Evolutionary conservation across 371 early-diverging fungal species (phyloP).

Genomic region (Gilbertella persicaria): DNA sequence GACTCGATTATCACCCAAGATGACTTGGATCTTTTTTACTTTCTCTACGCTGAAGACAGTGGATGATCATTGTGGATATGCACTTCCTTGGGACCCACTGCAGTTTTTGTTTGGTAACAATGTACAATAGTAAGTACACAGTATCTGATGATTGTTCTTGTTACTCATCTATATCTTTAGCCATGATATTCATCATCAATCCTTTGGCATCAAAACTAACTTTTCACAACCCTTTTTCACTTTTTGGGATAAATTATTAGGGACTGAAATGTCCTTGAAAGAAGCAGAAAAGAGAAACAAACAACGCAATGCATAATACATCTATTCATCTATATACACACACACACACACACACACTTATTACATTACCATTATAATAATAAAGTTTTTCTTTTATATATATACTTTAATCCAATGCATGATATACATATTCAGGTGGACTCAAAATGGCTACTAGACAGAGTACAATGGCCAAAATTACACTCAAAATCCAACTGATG

Average conservation of each 20-base stretch:
- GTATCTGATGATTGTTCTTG: neutral
- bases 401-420: constrained; percentile 17
- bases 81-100: constrained; percentile 78
- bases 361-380: neutral
- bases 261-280: constrained; percentile 28
- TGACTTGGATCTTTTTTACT: constrained; percentile 68
- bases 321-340: neutral
- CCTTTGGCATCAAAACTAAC: constrained; percentile 67
- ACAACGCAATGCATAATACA: neutral
- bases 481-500: constrained; percentile 44
- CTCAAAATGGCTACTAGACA: constrained; percentile 35
- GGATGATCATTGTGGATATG: constrained; percentile 83
- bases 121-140: constrained; percentile 62
- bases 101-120: constrained; percentile 69
- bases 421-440: constrained; percentile 50
- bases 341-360: neutral
- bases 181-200: constrained; percentile 72
- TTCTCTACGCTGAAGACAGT: constrained; percentile 81
- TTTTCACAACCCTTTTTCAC: constrained; percentile 77
- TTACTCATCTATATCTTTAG: constrained; percentile 27
- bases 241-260: constrained; percentile 65
- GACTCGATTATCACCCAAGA: constrained; percentile 69
- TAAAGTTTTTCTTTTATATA: neutral
- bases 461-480: constrained; percentile 39
- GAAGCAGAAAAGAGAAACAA: constrained; percentile 17